These are phyloP conservation scores for Xylaria sp. DNA, from an alignment of 2,329 filamentous ascomycete genomes.

Conservation along the genomic window DNA sequence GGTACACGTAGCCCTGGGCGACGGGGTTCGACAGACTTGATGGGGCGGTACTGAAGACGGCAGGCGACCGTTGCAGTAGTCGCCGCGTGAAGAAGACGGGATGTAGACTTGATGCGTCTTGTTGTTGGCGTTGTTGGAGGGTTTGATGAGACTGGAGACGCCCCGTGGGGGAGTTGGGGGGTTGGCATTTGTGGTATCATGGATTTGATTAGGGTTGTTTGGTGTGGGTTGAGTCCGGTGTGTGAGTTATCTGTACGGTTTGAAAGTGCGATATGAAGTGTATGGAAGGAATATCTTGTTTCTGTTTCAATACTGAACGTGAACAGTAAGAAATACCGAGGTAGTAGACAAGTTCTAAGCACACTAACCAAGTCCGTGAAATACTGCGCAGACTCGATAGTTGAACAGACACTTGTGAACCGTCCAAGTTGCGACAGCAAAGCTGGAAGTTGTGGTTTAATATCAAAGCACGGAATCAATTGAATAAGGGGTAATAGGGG, in stretches of 20 bases:
- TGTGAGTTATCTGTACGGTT: neutral
- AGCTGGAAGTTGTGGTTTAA: too few relatives aligned
- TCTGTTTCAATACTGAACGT: neutral
- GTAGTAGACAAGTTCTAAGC: neutral
- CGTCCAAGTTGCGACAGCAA: too few relatives aligned
- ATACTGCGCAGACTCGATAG: neutral
- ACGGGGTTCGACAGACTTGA: slow-evolving; percentile 42
- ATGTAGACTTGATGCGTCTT: slow-evolving; percentile 55
- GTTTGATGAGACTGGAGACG: slow-evolving; percentile 11
- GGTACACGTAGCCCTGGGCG: slow-evolving; percentile 57
- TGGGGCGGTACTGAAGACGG: slow-evolving; percentile 25
- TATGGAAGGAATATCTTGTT: too few relatives aligned
- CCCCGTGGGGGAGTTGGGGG: slow-evolving; percentile 3
- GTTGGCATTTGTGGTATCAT: slow-evolving; percentile 10
- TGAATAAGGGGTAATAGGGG: neutral
- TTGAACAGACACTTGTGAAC: too few relatives aligned
- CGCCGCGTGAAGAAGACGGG: slow-evolving; percentile 71
- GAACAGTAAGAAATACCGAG: neutral
- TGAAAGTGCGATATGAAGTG: neutral
- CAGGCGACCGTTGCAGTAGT: slow-evolving; percentile 49
- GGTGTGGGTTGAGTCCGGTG: neutral
- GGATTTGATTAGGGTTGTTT: neutral
- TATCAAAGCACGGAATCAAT: neutral
- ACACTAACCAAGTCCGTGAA: neutral
- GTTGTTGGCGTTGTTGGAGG: slow-evolving; percentile 1